phyloP scores from a whole-genome alignment of 257 asterid genomes.

The Salvia miltiorrhiza region DNA sequence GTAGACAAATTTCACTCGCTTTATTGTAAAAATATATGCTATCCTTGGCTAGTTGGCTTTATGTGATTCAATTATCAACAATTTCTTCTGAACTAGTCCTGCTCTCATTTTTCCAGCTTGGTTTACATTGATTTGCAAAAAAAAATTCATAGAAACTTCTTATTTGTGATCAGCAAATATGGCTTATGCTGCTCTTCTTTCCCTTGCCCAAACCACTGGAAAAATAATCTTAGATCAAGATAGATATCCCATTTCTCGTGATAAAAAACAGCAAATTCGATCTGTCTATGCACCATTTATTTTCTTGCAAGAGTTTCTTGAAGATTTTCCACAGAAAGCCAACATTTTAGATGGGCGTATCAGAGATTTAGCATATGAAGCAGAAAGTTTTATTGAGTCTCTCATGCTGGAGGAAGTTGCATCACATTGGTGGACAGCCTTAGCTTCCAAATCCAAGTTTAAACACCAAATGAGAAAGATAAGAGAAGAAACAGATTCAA shows the following conservation, averaged over 20 bases:
- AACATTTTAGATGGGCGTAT: background rate
- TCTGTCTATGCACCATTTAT: background rate
- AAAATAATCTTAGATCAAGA: background rate
- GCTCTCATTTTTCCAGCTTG: background rate
- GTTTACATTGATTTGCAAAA: background rate
- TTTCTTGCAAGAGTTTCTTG: constrained; percentile 14
- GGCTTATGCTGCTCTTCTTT: constrained; percentile 11
- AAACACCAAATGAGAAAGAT: background rate
- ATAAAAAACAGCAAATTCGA: background rate
- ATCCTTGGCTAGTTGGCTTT: too few species aligned
- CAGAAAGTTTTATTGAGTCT: constrained; percentile 4
- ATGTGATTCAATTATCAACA: background rate
- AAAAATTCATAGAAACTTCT: background rate
- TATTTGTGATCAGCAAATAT: background rate
- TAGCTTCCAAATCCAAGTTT: background rate
- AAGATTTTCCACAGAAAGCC: constrained; percentile 16
- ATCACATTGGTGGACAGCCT: background rate
- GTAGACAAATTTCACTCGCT: too few species aligned
- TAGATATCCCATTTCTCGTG: background rate
- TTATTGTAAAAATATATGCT: too few species aligned
- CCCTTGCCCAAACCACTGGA: background rate
- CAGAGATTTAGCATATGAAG: constrained; percentile 1
- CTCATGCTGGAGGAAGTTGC: background rate
- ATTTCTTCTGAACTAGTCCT: background rate
- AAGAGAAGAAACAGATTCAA: background rate